phyloP scores from a whole-genome alignment of 1,139 yeast genomes.

The Kodamaea arcana region DNA sequence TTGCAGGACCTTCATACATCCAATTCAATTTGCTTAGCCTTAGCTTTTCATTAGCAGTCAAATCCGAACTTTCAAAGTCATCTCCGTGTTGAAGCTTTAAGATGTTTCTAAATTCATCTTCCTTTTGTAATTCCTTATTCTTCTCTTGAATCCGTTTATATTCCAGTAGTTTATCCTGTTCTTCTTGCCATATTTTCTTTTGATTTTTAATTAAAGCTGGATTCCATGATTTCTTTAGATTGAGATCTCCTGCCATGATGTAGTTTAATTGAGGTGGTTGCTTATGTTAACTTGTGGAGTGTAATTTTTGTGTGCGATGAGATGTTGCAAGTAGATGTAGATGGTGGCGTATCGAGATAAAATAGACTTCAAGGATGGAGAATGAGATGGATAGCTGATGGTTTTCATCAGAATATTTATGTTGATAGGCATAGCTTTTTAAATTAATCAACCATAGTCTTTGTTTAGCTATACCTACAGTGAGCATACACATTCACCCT shows the following conservation, averaged over 20 bases:
- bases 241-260: constrained; percentile 71
- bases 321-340: too few species aligned
- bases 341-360: too few species aligned
- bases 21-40: constrained; percentile 60
- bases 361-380: too few species aligned
- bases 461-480: too few species aligned
- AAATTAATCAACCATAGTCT: too few species aligned
- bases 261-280: too few species aligned
- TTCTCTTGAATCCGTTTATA: constrained; percentile 62
- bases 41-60: constrained; percentile 38
- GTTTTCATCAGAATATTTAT: too few species aligned
- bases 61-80: constrained; percentile 21
- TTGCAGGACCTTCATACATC: constrained; percentile 68
- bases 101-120: constrained; percentile 60
- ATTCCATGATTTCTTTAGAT: constrained; percentile 93
- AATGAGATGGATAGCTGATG: too few species aligned
- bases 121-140: constrained; percentile 60
- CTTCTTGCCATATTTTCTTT: constrained; percentile 79
- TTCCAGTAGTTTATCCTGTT: constrained; percentile 73
- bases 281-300: too few species aligned
- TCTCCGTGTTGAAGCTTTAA: constrained; percentile 48
- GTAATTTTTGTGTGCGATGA: too few species aligned
- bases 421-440: too few species aligned
- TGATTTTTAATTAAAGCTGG: constrained; percentile 85
- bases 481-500: too few species aligned